These are phyloP conservation scores for Cymbopogon citratus DNA, from an alignment of 176 grass and related monocot species.

Conservation along the genomic window DNA sequence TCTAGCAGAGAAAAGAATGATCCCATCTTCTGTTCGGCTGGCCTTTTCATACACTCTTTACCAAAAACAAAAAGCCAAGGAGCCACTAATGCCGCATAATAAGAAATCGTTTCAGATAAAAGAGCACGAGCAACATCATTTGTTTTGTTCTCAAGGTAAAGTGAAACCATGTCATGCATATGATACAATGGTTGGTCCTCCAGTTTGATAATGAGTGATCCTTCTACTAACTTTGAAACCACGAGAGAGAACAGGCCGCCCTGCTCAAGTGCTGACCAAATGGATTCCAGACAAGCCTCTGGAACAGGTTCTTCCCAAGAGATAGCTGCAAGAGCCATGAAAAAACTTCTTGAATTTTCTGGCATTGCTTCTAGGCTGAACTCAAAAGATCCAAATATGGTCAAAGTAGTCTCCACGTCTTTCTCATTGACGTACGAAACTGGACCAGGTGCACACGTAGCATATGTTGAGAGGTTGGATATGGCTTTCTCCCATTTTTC, in stretches of 20 bases:
- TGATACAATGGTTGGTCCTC: constrained; percentile 64
- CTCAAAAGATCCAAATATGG: constrained; percentile 85
- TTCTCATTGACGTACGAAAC: constrained; percentile 84
- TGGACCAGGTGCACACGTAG: constrained; percentile 66
- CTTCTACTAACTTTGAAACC: constrained; percentile 67
- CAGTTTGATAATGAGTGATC: constrained; percentile 76
- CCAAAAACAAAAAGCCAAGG: constrained; percentile 85
- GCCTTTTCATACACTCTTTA: constrained; percentile 44
- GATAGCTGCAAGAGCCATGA: constrained; percentile 57
- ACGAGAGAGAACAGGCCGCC: constrained; percentile 58
- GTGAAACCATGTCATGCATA: constrained; percentile 79
- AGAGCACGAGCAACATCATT: constrained; percentile 39
- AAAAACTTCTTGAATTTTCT: constrained; percentile 57
- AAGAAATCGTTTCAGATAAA: constrained; percentile 42
- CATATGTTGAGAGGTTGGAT: constrained; percentile 66
- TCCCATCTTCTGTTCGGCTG: constrained; percentile 47
- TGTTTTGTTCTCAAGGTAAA: constrained; percentile 61
- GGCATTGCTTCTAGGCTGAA: constrained; percentile 87
- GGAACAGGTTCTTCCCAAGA: constrained; percentile 75
- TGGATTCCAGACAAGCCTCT: constrained; percentile 63
- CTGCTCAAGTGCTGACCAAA: constrained; percentile 60
- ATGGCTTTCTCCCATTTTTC: constrained; percentile 83
- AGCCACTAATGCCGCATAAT: constrained; percentile 44
- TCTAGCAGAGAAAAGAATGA: constrained; percentile 48
- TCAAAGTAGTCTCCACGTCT: constrained; percentile 70